Conservation (phyloP, 768 basidiomycete species). For the Pisolithus marmoratus region DNA sequence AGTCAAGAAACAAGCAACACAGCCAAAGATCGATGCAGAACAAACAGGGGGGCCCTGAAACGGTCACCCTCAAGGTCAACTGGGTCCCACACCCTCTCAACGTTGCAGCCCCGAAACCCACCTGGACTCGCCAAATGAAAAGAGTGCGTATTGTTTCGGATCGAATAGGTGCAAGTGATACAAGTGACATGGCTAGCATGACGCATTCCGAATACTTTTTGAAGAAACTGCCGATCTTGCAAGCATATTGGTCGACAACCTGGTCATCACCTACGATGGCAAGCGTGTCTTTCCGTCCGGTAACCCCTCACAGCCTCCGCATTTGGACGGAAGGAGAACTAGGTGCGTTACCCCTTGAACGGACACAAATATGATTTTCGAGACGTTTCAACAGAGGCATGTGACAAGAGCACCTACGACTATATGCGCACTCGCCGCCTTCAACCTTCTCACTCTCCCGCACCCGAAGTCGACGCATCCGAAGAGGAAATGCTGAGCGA, state of each 20-base stretch:
- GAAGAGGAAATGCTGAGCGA: neutral
- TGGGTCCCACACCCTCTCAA: conserved; percentile 66
- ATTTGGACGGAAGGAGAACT: conserved; percentile 68
- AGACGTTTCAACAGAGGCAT: conserved; percentile 47
- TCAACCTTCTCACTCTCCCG: conserved; percentile 22
- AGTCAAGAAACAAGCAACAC: conserved; percentile 27
- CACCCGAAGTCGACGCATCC: conserved; percentile 17
- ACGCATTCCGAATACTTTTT: conserved; percentile 59
- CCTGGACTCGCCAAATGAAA: conserved; percentile 52
- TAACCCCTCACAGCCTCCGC: conserved; percentile 56
- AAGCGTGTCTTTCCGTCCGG: conserved; percentile 65
- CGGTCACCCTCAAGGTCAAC: conserved; percentile 48
- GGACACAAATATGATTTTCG: conserved; percentile 2
- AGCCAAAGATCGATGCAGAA: conserved; percentile 16
- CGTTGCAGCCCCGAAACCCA: conserved; percentile 29
- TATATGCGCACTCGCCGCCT: conserved; percentile 46
- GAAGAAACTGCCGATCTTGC: conserved; percentile 62
- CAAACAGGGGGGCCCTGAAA: conserved; percentile 28
- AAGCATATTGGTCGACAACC: conserved; percentile 39
- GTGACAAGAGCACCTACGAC: conserved; percentile 55
- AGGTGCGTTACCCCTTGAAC: conserved; percentile 35
- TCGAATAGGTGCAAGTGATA: neutral
- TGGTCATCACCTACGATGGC: conserved; percentile 58
- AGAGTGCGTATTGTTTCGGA: conserved; percentile 38
- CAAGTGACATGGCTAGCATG: conserved; percentile 38